These are phyloP conservation scores for Globisporangium sylvaticum DNA, from an alignment of 352 stramenopile genomes.

Conservation along the genomic window DNA sequence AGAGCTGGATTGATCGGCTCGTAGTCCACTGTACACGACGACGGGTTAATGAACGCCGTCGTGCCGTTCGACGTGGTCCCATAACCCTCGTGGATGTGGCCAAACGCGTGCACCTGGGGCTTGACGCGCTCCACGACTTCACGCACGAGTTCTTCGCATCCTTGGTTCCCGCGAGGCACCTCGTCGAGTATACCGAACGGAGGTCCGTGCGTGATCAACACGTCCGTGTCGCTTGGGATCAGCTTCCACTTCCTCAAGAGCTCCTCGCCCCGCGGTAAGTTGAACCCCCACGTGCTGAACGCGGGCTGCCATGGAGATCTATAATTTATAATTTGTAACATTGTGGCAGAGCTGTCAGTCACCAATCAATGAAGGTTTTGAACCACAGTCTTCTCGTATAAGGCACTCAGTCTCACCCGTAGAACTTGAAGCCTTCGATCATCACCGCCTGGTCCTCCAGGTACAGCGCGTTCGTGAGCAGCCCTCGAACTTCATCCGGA, in stretches of 20 bases:
- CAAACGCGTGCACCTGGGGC: constrained; percentile 83
- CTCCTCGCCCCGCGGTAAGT: constrained; percentile 40
- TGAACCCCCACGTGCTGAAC: constrained; percentile 82
- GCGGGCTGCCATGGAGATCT: constrained; percentile 63
- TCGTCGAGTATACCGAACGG: constrained; percentile 75
- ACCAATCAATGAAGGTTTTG: too few species aligned
- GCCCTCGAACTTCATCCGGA: constrained; percentile 55
- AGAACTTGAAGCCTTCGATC: constrained; percentile 73
- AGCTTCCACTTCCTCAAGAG: constrained; percentile 39
- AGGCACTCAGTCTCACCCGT: constrained; percentile 31
- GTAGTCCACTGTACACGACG: constrained; percentile 68
- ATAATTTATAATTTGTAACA: not conserved
- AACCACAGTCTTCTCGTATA: not conserved
- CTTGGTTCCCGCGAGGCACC: constrained; percentile 39
- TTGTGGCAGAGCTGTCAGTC: not conserved
- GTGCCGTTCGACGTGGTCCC: constrained; percentile 52
- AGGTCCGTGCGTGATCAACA: constrained; percentile 87
- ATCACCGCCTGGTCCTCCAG: constrained; percentile 71
- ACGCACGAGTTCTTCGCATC: constrained; percentile 68
- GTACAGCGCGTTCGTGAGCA: constrained; percentile 78
- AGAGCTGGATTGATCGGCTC: constrained; percentile 58
- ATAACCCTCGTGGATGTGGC: constrained; percentile 88
- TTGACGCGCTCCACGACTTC: constrained; percentile 64
- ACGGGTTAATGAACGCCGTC: constrained; percentile 86
- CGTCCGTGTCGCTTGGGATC: constrained; percentile 63